Evolutionary conservation across 306 rosid species (phyloP), one percentile per base, ranked within the genome.

Genomic region (Pterocarpus santalinus): DNA sequence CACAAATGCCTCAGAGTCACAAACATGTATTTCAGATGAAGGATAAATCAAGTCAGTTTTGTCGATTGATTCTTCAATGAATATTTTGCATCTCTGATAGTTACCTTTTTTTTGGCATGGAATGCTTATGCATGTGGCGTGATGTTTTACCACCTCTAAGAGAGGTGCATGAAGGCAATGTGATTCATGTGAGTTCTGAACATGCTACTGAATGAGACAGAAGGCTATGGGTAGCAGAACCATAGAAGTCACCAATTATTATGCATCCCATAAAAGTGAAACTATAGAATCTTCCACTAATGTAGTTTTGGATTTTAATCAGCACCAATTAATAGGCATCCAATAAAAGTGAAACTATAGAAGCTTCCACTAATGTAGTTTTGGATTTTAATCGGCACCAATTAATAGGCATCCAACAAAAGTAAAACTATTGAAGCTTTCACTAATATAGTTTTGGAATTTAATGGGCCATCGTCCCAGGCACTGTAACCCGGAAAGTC

Each of bases 321-420:
- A 39, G 44, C 44, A 39, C 7, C 44, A 39, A 7, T 39, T 39
- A 39, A 39, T 39, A 39, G 44, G 4, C 7, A 22, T 22, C 28
- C 28, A 22, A 22, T 39, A 39, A 39, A 39, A 43, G 8, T 43
- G 5, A 43, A 43, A 43, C 9, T 43, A 5, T 43, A 43, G 47
- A 43, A 43, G 8, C 8, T 43, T 43, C 8, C 8, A 43, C 7
- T 43, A 43, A 43, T 43, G 8, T 43, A 43, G 47, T 43, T 39
- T 39, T 39, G 44, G 44, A 39, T 1, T 39, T 39, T 39, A 39
- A 39, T 7, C 44, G 7, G 44, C 13, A 49, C 75, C 44, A 47
- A 69, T 46, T n/a, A 47, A 12, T 47, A 14, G 75, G 30, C 75
- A 47, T 69, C 57, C 43, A 49, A 69, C 11, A 47, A 11, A 49